phyloP scores from a whole-genome alignment of 331 rosid genomes.

The Malus hybrid region DNA sequence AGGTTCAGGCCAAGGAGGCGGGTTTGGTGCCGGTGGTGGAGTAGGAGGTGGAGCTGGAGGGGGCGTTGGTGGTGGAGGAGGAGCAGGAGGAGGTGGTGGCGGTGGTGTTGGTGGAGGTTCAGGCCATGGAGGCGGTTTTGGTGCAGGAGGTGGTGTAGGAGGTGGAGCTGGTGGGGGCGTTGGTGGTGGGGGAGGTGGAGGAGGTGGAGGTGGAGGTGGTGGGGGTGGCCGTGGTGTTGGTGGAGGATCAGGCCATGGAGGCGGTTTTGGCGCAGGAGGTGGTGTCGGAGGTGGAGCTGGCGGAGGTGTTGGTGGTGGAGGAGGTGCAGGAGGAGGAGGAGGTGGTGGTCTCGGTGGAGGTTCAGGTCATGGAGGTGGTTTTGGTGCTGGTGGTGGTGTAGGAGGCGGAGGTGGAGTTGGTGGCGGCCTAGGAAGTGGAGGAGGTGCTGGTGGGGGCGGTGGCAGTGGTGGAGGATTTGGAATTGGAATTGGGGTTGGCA shows the following conservation, averaged over 20 bases:
- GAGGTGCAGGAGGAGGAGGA: slow-evolving; percentile 22
- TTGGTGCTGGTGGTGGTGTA: slow-evolving; percentile 1
- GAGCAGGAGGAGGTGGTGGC: slow-evolving; percentile 13
- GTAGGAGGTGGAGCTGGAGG: slow-evolving; percentile 23
- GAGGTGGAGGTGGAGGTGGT: slow-evolving; percentile 16
- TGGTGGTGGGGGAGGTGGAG: slow-evolving; percentile 17
- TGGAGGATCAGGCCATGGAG: slow-evolving; percentile 28
- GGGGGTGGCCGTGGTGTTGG: slow-evolving; percentile 27
- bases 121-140: slow-evolving; percentile 34
- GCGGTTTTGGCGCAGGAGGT: slow-evolving; percentile 18
- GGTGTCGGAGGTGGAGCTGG: slow-evolving; percentile 35
- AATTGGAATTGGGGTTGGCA: slow-evolving; percentile 11
- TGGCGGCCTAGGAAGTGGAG: neutral
- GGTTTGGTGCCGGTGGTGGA: slow-evolving; percentile 27
- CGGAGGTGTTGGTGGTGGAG: slow-evolving; percentile 29
- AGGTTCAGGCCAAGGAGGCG: slow-evolving; percentile 27
- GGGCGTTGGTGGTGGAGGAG: slow-evolving; percentile 8
- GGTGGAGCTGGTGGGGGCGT: slow-evolving; percentile 17
- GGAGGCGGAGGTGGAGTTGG: slow-evolving; percentile 1
- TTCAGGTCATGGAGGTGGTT: slow-evolving; percentile 17
- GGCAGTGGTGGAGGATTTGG: slow-evolving; percentile 18
- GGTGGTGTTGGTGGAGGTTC: slow-evolving; percentile 8
- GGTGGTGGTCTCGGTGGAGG: slow-evolving; percentile 21
- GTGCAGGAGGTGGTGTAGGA: slow-evolving; percentile 24
- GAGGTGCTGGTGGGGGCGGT: slow-evolving; percentile 6